These are phyloP conservation scores for Citrus sinensis DNA, from an alignment of 345 rosid genomes.

Conservation along the genomic window DVS_A1.0 CM039165.1:2750501-2751000, in stretches of 20 bases:
- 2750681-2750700: conserved; percentile 71
- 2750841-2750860: conserved; percentile 93
- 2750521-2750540: conserved; percentile 87
- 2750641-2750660: conserved; percentile 87
- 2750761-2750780: conserved; percentile 64
- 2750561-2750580: conserved; percentile 80
- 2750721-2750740: conserved; percentile 78
- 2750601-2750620: conserved; percentile 96
- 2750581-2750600: conserved; percentile 87
- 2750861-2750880: conserved; percentile 97
- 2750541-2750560: conserved; percentile 65
- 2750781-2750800: conserved; percentile 88
- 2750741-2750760: conserved; percentile 75
- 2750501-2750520: conserved; percentile 73
- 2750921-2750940: conserved; percentile 76
- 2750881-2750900: conserved; percentile 97
- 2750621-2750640: conserved; percentile 97
- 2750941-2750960: conserved; percentile 58
- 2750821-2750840: conserved; percentile 73
- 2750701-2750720: conserved; percentile 77
- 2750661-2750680: conserved; percentile 85
- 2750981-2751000: conserved; percentile 92
- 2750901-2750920: conserved; percentile 93
- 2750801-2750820: conserved; percentile 72
- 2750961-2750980: conserved; percentile 62